phyloP scores from a whole-genome alignment of 1,284 basidiomycete species.

The Naganishia albida region DNA sequence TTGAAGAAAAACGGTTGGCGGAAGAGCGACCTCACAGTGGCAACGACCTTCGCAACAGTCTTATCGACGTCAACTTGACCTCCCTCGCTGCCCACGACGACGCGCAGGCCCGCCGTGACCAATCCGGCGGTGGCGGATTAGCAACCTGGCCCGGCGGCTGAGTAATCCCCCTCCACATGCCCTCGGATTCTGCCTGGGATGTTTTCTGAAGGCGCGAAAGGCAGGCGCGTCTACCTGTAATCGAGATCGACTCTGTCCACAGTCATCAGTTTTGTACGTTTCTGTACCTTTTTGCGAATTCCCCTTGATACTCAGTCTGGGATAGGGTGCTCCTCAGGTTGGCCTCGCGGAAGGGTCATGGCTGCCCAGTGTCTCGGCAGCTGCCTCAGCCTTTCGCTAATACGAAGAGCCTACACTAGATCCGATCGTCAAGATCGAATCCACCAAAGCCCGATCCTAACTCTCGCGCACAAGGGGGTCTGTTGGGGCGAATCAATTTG shows the following conservation, averaged over 20 bases:
- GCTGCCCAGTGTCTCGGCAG: too few species aligned
- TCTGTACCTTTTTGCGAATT: neutral
- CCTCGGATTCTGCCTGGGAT: neutral
- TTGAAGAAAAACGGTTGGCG: slow-evolving; percentile 29
- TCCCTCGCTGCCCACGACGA: slow-evolving; percentile 1
- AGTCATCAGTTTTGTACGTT: neutral
- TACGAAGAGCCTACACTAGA: too few species aligned
- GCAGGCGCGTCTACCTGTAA: neutral
- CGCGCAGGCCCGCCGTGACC: slow-evolving; percentile 11
- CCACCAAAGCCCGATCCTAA: too few species aligned
- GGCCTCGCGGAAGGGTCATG: too few species aligned
- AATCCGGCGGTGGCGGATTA: slow-evolving; percentile 26
- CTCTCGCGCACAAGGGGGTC: too few species aligned
- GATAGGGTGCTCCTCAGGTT: neutral
- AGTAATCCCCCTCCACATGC: slow-evolving; percentile 24
- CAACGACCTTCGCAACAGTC: neutral
- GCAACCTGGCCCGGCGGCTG: slow-evolving; percentile 17
- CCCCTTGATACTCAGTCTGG: neutral
- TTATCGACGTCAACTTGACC: slow-evolving; percentile 26
- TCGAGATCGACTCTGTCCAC: neutral
- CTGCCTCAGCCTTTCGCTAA: too few species aligned
- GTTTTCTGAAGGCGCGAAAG: neutral
- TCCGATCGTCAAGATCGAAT: too few species aligned
- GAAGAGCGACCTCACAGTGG: neutral
- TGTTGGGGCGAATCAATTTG: too few species aligned